These are phyloP conservation scores for Termitomyces sp. DNA, from an alignment of 768 basidiomycete species.

Conservation along the genomic window DNA sequence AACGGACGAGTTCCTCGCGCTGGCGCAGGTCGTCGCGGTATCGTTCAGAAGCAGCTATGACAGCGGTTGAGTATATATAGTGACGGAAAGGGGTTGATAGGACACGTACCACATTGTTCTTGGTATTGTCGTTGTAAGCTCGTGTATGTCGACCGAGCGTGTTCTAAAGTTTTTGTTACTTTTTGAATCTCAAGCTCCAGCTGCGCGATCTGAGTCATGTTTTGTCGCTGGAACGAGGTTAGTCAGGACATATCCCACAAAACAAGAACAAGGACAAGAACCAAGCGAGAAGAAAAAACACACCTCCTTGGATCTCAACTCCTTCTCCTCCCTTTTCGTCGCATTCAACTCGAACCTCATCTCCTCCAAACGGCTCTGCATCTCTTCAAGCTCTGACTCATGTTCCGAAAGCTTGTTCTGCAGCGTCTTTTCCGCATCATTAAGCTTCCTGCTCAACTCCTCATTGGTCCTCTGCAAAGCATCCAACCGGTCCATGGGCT, in stretches of 20 bases:
- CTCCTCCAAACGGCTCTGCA: conserved; percentile 76
- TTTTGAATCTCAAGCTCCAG: conserved; percentile 79
- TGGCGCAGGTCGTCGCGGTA: conserved; percentile 69
- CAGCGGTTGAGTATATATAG: not conserved
- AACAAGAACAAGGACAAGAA: not conserved
- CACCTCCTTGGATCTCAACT: conserved; percentile 79
- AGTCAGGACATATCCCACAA: not conserved
- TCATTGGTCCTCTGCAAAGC: conserved; percentile 67
- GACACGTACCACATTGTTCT: conserved; percentile 72
- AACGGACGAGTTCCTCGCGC: conserved; percentile 69
- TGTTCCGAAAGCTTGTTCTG: conserved; percentile 68
- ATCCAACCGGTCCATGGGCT: conserved; percentile 68
- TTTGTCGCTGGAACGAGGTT: conserved; percentile 44
- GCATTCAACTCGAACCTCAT: conserved; percentile 67
- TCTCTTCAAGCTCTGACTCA: conserved; percentile 78
- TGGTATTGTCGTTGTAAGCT: conserved; percentile 84
- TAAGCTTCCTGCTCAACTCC: conserved; percentile 69
- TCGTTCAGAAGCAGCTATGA: conserved; percentile 68
- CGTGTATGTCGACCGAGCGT: conserved; percentile 64
- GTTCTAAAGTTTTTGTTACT: conserved; percentile 69
- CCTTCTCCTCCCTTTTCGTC: conserved; percentile 90
- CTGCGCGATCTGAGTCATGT: conserved; percentile 56
- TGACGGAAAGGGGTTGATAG: not conserved
- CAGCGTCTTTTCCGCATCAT: conserved; percentile 67
- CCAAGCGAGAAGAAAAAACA: conserved; percentile 22